Evolutionary conservation across 164 flowering plant species (phyloP).

Genomic region (Chloranthus sessilifolius): DNA sequence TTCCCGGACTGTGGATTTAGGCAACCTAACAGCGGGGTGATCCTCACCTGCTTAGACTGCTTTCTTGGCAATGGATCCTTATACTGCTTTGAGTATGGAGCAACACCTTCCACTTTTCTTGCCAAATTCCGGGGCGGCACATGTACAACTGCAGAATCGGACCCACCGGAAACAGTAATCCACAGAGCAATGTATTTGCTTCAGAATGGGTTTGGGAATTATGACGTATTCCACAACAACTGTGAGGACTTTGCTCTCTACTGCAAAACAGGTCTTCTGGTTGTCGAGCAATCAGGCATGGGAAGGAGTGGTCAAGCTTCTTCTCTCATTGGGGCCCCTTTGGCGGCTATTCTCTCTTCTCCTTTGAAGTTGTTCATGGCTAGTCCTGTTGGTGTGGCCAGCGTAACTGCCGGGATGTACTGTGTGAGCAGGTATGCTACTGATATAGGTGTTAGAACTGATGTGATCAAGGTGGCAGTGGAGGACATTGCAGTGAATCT

Average conservation of each 20-base stretch:
- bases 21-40: conserved; percentile 83
- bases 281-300: conserved; percentile 53
- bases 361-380: conserved; percentile 80
- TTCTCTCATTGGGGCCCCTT: conserved; percentile 78
- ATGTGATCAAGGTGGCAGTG: conserved; percentile 82
- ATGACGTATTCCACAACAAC: conserved; percentile 77
- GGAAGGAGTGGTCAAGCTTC: conserved; percentile 97
- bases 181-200: conserved; percentile 95
- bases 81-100: conserved; percentile 81
- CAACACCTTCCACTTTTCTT: conserved; percentile 57
- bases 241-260: conserved; percentile 96
- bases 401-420: conserved; percentile 89
- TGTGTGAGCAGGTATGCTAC: conserved; percentile 89
- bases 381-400: conserved; percentile 75
- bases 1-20: conserved; percentile 95
- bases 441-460: conserved; percentile 87
- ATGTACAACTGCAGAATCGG: conserved; percentile 85
- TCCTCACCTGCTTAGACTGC: conserved; percentile 87
- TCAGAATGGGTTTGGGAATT: conserved; percentile 94
- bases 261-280: conserved; percentile 89
- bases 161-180: conserved; percentile 55
- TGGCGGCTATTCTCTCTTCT: conserved; percentile 89
- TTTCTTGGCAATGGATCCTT: conserved; percentile 73
- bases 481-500: conserved; percentile 86
- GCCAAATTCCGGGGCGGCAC: conserved; percentile 95